Percentiles rank a stretch among this genome's conserved stretches.
These are phyloP conservation scores for Bipolaris zeicola DNA, from an alignment of 2,329 filamentous ascomycete species.

Conservation along the genomic window DNA sequence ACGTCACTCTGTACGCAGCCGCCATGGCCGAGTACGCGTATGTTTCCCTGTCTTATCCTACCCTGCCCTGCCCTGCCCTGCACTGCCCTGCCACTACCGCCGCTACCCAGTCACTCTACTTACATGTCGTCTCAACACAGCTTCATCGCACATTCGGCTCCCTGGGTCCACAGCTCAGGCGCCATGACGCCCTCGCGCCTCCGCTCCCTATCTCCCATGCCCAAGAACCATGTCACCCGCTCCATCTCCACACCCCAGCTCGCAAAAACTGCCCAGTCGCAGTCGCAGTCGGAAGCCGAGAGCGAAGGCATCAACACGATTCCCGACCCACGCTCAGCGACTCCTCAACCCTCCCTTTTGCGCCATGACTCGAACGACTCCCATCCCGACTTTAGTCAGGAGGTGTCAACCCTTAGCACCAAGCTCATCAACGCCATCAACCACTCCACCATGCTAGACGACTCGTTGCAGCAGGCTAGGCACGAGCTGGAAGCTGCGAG, in stretches of 20 bases:
- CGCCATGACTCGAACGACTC: constrained; percentile 54
- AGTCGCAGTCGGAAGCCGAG: constrained; percentile 48
- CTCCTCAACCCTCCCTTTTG: constrained; percentile 40
- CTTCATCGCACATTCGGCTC: constrained; percentile 41
- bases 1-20: constrained; percentile 2
- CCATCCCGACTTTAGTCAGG: constrained; percentile 68
- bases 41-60: constrained; percentile 9
- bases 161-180: constrained; percentile 42
- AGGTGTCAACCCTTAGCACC: constrained; percentile 88
- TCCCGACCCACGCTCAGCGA: constrained; percentile 58
- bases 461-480: constrained; percentile 79
- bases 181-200: constrained; percentile 45
- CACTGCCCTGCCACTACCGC: neutral
- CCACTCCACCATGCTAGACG: constrained; percentile 89
- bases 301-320: constrained; percentile 71
- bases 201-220: constrained; percentile 44
- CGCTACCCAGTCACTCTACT: constrained; percentile 6
- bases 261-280: constrained; percentile 38
- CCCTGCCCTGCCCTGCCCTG: neutral
- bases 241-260: constrained; percentile 48
- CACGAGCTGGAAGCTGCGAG: constrained; percentile 79
- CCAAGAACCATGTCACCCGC: constrained; percentile 46
- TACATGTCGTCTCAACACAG: constrained; percentile 26
- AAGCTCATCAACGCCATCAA: constrained; percentile 98
- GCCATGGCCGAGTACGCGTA: constrained; percentile 37